These are phyloP conservation scores for Durotheca rogersii DNA, from an alignment of 495 filamentous ascomycete genomes.

Conservation along the genomic window DNA sequence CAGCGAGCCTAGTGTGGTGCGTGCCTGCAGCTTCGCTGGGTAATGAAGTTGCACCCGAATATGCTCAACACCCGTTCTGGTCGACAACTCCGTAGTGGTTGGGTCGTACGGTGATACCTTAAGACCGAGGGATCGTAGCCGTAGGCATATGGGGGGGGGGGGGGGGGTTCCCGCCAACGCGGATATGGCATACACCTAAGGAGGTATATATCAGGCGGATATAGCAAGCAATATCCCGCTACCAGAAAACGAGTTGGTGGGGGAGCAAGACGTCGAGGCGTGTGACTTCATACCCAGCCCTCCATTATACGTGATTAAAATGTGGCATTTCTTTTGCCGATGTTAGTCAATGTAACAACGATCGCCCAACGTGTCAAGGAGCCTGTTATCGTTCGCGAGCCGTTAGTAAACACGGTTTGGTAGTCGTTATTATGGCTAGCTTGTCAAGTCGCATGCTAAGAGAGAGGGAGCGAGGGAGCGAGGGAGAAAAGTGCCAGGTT, in stretches of 20 bases:
- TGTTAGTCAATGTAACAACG: too few species aligned
- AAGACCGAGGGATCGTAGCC: neutral
- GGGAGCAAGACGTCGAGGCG: constrained; percentile 5
- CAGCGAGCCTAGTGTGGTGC: neutral
- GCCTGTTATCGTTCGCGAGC: constrained; percentile 10
- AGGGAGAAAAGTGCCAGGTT: too few species aligned
- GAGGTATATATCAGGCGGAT: constrained; percentile 12
- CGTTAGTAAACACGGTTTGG: constrained; percentile 14
- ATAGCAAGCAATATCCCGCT: constrained; percentile 10
- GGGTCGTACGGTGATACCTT: constrained; percentile 9
- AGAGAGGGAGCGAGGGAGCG: too few species aligned
- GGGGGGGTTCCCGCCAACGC: constrained; percentile 15
- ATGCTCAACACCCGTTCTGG: neutral
- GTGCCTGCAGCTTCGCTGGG: too few species aligned
- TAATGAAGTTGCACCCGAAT: constrained; percentile 7
- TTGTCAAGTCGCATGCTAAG: neutral
- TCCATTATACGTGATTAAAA: constrained; percentile 14
- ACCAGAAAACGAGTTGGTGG: too few species aligned
- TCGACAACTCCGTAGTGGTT: constrained; percentile 6
- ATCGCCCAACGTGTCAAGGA: too few species aligned
- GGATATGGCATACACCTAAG: constrained; percentile 7
- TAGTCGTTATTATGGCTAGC: constrained; percentile 8
- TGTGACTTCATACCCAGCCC: constrained; percentile 14
- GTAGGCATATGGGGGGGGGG: constrained; percentile 9
- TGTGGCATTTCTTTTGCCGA: neutral